Evolutionary conservation across 345 rosid genomes (phyloP).

Genomic region (Bruguiera parviflora): DNA sequence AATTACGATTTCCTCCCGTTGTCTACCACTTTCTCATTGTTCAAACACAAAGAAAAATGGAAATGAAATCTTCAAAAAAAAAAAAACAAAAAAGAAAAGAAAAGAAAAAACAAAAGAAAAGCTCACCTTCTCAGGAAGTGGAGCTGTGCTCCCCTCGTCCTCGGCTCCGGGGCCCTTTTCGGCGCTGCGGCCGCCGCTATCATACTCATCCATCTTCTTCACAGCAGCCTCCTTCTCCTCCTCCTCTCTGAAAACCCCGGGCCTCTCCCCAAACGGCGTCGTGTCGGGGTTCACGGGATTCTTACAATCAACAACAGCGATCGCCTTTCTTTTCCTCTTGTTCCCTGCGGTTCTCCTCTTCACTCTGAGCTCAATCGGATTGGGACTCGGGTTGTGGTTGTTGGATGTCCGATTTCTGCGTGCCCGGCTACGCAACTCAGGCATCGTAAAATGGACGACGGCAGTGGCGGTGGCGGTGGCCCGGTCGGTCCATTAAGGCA

Average conservation of each 20-base stretch:
- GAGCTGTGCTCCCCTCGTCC: slow-evolving; percentile 85
- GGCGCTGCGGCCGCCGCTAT: slow-evolving; percentile 69
- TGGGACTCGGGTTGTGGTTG: slow-evolving; percentile 28
- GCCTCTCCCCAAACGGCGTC: slow-evolving; percentile 23
- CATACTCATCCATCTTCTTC: slow-evolving; percentile 61
- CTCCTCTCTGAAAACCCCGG: slow-evolving; percentile 32
- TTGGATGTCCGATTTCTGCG: slow-evolving; percentile 35
- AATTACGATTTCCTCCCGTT: neutral
- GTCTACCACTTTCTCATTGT: neutral
- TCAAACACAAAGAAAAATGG: neutral
- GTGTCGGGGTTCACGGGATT: slow-evolving; percentile 18
- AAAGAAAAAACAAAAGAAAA: neutral
- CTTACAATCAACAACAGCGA: slow-evolving; percentile 19
- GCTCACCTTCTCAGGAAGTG: slow-evolving; percentile 79
- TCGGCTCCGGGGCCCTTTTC: slow-evolving; percentile 58
- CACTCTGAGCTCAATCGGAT: slow-evolving; percentile 26
- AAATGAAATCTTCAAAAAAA: neutral
- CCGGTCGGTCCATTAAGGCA: slow-evolving; percentile 24
- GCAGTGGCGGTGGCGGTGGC: neutral
- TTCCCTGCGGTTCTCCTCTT: slow-evolving; percentile 19
- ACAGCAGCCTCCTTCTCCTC: slow-evolving; percentile 14
- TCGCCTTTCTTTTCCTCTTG: slow-evolving; percentile 15
- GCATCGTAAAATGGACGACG: slow-evolving; percentile 30
- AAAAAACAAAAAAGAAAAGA: slow-evolving; percentile 6
- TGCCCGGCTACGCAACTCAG: slow-evolving; percentile 48